These are phyloP conservation scores for Yarrowia sp. DNA, from an alignment of 805 yeast species.

Conservation along the genomic window DNA sequence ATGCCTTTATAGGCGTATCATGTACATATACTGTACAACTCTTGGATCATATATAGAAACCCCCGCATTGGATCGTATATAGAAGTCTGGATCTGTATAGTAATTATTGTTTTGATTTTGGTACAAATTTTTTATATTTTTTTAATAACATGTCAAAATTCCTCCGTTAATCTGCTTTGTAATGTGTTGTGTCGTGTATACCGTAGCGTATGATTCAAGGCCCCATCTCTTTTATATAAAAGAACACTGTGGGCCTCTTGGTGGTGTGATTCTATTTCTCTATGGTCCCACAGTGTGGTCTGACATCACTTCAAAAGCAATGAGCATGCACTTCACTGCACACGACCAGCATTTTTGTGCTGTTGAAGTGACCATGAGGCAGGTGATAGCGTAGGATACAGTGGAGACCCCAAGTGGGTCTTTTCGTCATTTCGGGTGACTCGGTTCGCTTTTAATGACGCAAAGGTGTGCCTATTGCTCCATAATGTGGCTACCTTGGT, in stretches of 20 bases:
- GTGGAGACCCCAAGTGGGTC: no score
- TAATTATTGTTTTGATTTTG: slow-evolving; percentile 12
- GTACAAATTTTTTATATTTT: background rate
- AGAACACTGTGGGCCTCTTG: background rate
- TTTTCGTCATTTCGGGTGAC: no score
- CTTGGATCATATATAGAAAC: slow-evolving; percentile 26
- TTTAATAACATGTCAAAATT: slow-evolving; percentile 12
- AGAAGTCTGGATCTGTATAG: slow-evolving; percentile 27
- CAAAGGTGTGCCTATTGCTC: no score
- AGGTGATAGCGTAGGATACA: no score
- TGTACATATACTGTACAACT: slow-evolving; percentile 23
- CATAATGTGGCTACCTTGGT: no score
- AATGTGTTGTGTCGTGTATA: background rate
- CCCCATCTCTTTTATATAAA: background rate
- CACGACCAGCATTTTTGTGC: background rate
- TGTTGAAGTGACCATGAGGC: background rate
- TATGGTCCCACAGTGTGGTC: background rate
- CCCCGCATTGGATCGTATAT: slow-evolving; percentile 24
- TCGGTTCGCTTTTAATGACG: no score
- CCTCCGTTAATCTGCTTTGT: background rate
- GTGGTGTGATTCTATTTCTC: background rate
- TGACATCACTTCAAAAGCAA: slow-evolving; percentile 3
- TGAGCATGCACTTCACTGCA: background rate
- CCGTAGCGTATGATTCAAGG: no score
- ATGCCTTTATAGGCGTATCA: slow-evolving; percentile 11